Evolutionary conservation across 2,329 filamentous ascomycete species (phyloP).

Genomic region (Ophidiomyces ophidiicola): DNA sequence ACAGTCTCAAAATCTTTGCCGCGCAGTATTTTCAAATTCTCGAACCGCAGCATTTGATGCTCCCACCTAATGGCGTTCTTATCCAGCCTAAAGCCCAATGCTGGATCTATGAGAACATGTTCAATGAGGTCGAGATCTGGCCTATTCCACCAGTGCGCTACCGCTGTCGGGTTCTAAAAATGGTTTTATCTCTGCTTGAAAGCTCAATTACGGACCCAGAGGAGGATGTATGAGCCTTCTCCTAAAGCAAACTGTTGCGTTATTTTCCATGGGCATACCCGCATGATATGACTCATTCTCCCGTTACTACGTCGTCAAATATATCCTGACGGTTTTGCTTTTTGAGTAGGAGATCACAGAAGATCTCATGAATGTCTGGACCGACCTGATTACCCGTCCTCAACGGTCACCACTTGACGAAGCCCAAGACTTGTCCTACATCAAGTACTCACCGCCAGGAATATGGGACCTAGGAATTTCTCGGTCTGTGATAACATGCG

Average conservation of each 20-base stretch:
- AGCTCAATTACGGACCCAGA: constrained; percentile 67
- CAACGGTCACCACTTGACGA: constrained; percentile 52
- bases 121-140: constrained; percentile 45
- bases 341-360: constrained; percentile 66
- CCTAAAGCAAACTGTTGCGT: constrained; percentile 14
- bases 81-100: constrained; percentile 52
- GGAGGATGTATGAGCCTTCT: constrained; percentile 54
- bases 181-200: constrained; percentile 58
- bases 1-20: constrained; percentile 28
- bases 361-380: constrained; percentile 58
- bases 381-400: constrained; percentile 50
- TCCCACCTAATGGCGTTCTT: constrained; percentile 49
- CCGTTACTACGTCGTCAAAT: constrained; percentile 10
- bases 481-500: constrained; percentile 34
- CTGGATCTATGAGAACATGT: constrained; percentile 53
- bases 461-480: constrained; percentile 1
- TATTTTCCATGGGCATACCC: constrained; percentile 10
- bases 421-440: constrained; percentile 59
- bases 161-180: constrained; percentile 59
- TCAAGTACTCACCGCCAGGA: constrained; percentile 51
- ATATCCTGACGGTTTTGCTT: constrained; percentile 18
- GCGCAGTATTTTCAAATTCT: constrained; percentile 73
- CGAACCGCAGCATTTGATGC: constrained; percentile 47
- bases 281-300: constrained; percentile 11
- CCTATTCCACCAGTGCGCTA: constrained; percentile 57